A percentile compares a stretch with the other conserved stretches of the same genome.
Evolutionary conservation across 129 eudicot genomes (phyloP).

Genomic region (Heracleum sosnowskyi): DNA sequence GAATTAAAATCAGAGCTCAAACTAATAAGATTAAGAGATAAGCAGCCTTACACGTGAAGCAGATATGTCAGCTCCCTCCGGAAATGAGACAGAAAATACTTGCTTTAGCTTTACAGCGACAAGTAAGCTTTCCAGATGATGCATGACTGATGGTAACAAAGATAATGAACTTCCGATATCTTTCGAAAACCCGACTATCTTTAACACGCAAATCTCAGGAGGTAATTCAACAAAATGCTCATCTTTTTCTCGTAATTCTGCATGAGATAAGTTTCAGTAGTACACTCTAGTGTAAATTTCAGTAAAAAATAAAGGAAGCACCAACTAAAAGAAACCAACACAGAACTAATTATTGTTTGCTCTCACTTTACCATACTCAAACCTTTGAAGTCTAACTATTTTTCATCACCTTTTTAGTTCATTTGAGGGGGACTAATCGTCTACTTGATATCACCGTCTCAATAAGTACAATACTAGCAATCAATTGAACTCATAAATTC

Average conservation of each 20-base stretch:
- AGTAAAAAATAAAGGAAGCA: not conserved
- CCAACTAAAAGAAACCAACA: not conserved
- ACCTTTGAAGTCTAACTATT: not conserved
- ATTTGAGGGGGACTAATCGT: not conserved
- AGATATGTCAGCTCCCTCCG: conserved; percentile 67
- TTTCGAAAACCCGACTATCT: conserved; percentile 75
- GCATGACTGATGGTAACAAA: conserved; percentile 87
- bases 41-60: conserved; percentile 50
- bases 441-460: not conserved
- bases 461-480: not conserved
- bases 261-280: conserved; percentile 19
- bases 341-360: not conserved
- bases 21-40: not conserved
- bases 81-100: conserved; percentile 53
- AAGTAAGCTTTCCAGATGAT: conserved; percentile 72
- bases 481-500: not conserved
- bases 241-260: conserved; percentile 75
- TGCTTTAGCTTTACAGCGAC: conserved; percentile 82
- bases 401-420: too few relatives aligned
- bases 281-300: not conserved
- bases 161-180: conserved; percentile 94
- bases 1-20: not conserved
- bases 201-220: conserved; percentile 83
- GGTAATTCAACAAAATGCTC: conserved; percentile 92
- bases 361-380: not conserved